These are phyloP conservation scores for Exophiala alcalophila DNA, from an alignment of 2,329 filamentous ascomycete genomes.

Conservation along the genomic window DNA sequence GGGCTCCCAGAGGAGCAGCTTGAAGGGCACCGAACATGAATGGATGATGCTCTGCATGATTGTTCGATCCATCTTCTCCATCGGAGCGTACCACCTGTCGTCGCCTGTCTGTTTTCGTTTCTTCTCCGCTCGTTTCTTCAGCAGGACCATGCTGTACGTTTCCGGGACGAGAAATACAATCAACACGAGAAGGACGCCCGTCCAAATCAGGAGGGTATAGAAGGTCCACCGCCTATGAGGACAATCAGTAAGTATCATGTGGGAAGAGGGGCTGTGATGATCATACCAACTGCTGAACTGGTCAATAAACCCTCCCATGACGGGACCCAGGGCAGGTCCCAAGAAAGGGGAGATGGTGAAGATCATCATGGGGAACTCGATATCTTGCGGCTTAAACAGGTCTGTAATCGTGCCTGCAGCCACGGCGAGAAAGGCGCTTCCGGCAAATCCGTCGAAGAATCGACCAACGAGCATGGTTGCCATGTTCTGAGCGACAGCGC, in stretches of 20 bases:
- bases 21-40: conserved; percentile 63
- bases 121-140: conserved; percentile 73
- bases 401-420: conserved; percentile 72
- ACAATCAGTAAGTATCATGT: neutral
- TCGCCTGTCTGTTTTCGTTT: conserved; percentile 72
- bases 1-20: conserved; percentile 75
- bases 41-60: conserved; percentile 59
- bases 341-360: conserved; percentile 65
- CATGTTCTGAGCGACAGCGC: conserved; percentile 77
- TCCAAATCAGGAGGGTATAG: conserved; percentile 82
- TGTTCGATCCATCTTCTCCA: conserved; percentile 69
- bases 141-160: conserved; percentile 71
- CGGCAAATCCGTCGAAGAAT: conserved; percentile 59
- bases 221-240: conserved; percentile 68
- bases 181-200: conserved; percentile 59
- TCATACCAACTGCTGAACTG: conserved; percentile 54
- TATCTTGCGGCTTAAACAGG: conserved; percentile 60
- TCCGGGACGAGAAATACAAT: conserved; percentile 77
- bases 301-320: conserved; percentile 58
- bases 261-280: no score
- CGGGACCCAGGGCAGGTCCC: conserved; percentile 42
- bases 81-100: conserved; percentile 66
- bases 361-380: conserved; percentile 73
- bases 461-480: conserved; percentile 73
- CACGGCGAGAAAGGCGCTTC: conserved; percentile 64